These are phyloP conservation scores for sorghum (Sorghum bicolor) DNA, from an alignment of 176 grass and related monocot genomes.

Conservation along the genomic window DNA sequence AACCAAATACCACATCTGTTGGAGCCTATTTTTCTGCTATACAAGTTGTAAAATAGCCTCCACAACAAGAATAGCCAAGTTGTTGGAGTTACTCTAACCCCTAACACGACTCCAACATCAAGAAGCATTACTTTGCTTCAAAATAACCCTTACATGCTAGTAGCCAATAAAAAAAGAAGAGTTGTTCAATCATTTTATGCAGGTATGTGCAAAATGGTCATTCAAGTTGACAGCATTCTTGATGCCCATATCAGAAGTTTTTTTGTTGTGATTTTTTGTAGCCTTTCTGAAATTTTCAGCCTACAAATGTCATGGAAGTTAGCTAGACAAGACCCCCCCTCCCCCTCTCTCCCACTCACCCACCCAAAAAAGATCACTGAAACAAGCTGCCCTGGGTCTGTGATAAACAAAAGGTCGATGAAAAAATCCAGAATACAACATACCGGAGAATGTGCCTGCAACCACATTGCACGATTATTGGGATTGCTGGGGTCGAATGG, in stretches of 20 bases:
- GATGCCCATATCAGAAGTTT: background rate
- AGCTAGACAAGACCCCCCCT: background rate
- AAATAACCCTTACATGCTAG: background rate
- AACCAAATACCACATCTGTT: too few relatives aligned
- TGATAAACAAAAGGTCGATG: background rate
- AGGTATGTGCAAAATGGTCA: background rate
- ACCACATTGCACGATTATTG: slow-evolving; percentile 34
- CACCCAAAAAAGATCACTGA: background rate
- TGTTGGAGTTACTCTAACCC: too few relatives aligned
- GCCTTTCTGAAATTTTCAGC: background rate
- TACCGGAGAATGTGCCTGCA: slow-evolving; percentile 46
- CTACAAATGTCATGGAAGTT: background rate
- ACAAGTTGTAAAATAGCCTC: too few relatives aligned
- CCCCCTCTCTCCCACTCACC: background rate
- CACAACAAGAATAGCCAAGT: too few relatives aligned
- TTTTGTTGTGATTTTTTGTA: background rate
- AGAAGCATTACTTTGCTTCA: background rate
- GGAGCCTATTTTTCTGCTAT: too few relatives aligned
- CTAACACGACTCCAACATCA: background rate
- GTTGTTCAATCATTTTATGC: background rate
- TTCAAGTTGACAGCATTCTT: background rate
- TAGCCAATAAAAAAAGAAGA: background rate
- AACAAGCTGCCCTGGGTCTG: background rate
- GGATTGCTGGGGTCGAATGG: slow-evolving; percentile 37
- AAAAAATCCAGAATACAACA: slow-evolving; percentile 1